Evolutionary conservation across 2,329 filamentous ascomycete genomes (phyloP).

Genomic region (Neurospora sp.): DNA sequence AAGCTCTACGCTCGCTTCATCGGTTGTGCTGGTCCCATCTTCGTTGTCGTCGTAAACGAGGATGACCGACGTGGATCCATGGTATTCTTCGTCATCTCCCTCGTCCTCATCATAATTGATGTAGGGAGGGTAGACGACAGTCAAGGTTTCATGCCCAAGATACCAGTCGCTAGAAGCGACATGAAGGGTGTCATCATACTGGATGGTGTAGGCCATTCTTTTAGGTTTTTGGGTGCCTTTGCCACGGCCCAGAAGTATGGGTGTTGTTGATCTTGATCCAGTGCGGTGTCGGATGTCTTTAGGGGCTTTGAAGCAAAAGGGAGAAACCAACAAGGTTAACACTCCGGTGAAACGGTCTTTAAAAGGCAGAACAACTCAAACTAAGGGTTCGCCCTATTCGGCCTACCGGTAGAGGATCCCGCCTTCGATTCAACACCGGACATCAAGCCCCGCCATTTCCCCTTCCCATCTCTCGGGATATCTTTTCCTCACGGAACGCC

Average conservation of each 20-base stretch:
- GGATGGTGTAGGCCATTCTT: neutral
- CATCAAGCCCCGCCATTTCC: neutral
- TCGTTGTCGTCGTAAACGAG: neutral
- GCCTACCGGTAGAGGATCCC: neutral
- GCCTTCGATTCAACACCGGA: neutral
- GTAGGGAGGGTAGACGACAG: neutral
- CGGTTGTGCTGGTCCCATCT: neutral
- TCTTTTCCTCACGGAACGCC: neutral
- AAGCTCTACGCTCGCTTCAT: neutral
- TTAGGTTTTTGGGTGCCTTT: neutral
- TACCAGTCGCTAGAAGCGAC: neutral
- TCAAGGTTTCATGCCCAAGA: neutral
- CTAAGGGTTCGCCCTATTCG: neutral
- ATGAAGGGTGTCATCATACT: neutral
- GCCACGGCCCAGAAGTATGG: neutral
- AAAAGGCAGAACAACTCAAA: neutral
- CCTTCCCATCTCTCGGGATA: neutral
- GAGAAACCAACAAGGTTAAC: neutral
- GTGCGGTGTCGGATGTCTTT: neutral
- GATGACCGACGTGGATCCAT: neutral
- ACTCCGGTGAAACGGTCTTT: neutral
- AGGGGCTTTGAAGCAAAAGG: neutral
- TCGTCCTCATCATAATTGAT: neutral
- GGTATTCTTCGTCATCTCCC: neutral
- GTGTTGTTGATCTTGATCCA: neutral